Percentiles rank a stretch among this genome's conserved stretches.
phyloP scores from a whole-genome alignment of 148 eudicot species.

The Rhododendron ovatum region DNA sequence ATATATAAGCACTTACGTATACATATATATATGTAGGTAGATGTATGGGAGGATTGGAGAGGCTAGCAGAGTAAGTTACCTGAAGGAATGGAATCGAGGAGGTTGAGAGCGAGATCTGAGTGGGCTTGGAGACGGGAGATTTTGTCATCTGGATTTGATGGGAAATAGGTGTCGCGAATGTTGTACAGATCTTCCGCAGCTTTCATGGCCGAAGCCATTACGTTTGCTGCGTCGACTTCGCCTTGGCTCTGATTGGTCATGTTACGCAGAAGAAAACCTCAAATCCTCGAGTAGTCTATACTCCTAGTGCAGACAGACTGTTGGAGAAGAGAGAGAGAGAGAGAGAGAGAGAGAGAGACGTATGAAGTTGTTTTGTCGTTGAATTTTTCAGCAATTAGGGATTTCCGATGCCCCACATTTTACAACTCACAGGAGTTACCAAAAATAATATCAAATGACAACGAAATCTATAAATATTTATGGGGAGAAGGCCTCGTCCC shows the following conservation, averaged over 20 bases:
- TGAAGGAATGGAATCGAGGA: constrained; percentile 64
- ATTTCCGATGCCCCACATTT: not conserved
- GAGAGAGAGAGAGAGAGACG: not conserved
- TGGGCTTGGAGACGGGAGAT: constrained; percentile 32
- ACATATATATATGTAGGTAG: not conserved
- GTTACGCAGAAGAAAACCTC: not conserved
- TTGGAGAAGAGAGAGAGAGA: not conserved
- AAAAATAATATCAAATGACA: no score
- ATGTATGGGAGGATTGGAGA: not conserved
- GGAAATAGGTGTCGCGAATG: constrained; percentile 66
- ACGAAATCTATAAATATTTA: no score
- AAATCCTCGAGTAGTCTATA: not conserved
- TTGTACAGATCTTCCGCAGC: constrained; percentile 61
- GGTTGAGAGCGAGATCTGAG: constrained; percentile 55
- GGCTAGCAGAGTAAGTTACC: constrained; percentile 27
- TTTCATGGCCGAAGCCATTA: constrained; percentile 34
- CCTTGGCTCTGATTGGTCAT: constrained; percentile 34
- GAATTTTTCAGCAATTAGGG: not conserved
- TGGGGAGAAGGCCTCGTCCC: no score
- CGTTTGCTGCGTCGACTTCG: constrained; percentile 20
- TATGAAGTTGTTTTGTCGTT: not conserved
- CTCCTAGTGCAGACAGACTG: not conserved
- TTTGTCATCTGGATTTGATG: constrained; percentile 58
- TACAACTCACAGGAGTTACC: no score
- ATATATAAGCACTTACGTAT: not conserved